Evolutionary conservation across 345 rosid species (phyloP), one percentile per base, ranked within the genome.

Genomic region (Camelina hispida): DNA sequence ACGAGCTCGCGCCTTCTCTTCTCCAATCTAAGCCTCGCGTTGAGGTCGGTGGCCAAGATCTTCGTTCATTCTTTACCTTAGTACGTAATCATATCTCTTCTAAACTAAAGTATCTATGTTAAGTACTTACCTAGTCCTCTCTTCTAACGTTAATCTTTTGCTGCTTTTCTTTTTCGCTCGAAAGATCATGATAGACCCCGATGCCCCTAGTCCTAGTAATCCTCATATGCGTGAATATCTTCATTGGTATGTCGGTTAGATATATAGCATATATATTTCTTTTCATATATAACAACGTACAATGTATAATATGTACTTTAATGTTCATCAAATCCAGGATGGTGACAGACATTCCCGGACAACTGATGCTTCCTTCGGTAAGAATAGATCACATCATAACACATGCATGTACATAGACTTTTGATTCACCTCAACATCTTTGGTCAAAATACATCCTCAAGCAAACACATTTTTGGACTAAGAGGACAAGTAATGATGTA

Each of bases 151-250:
- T n/a, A n/a, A n/a, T n/a, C n/a, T n/a, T n/a, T 55, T 56, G 20
- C 59, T 75, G 35, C 30, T 28, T 40, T 38, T 56, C 10, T 35
- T 28, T 43, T 66, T 4, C 15, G 44, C 14, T 64, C 54, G 5
- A 32, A 52, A 93, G 96, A 83, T 94, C 67, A 83, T 91, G 98
- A 85, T 86, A 12, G 97, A 94, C 82, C 98, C 98, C 1, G 98
- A 94, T 80, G 93, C 94, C 54, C 98, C 98, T 62, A 88, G 97
- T 80, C 98, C 97, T 46, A 91, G 97, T 58, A 89, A 89, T 76
- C 96, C 98, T 11, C 66, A 73, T 80, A 57, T 91, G 72, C 85
- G 89, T 76, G 98, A 94, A 60, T 90, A 91, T 80, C 83, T 94
- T 32, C 97, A 89, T 78, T 94, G 98, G 97, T 93, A 68, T 10